Conservation (phyloP, 805 yeast genomes). For the Hanseniaspora occidentalis region DNA sequence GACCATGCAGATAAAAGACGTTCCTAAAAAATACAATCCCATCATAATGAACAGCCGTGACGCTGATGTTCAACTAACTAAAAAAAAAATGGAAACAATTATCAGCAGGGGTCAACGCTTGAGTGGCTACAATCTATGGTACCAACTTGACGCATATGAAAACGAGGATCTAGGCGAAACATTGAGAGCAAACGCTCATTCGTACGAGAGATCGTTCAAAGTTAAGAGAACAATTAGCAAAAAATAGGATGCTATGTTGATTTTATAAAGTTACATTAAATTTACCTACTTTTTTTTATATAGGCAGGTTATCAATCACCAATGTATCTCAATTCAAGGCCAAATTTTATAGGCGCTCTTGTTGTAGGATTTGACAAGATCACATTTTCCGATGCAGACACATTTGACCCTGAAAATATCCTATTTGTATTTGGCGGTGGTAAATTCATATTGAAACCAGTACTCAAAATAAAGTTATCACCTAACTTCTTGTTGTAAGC, state of each 20-base stretch:
- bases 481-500: slow-evolving; percentile 14
- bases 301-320: neutral
- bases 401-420: too few relatives aligned
- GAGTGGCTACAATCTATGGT: slow-evolving; percentile 63
- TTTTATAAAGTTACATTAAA: neutral
- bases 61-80: slow-evolving; percentile 38
- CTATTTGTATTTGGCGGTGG: too few relatives aligned
- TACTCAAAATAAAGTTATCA: slow-evolving; percentile 5
- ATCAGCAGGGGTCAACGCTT: slow-evolving; percentile 48
- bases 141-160: slow-evolving; percentile 62
- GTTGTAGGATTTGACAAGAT: too few relatives aligned
- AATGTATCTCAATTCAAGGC: slow-evolving; percentile 22
- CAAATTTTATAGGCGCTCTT: slow-evolving; percentile 15
- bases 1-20: slow-evolving; percentile 50
- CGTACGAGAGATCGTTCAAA: slow-evolving; percentile 36
- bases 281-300: neutral
- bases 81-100: slow-evolving; percentile 46
- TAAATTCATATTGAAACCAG: slow-evolving; percentile 5
- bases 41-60: slow-evolving; percentile 55
- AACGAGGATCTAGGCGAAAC: slow-evolving; percentile 58
- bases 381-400: neutral
- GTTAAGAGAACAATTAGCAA: slow-evolving; percentile 22
- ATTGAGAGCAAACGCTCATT: slow-evolving; percentile 42
- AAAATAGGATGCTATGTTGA: neutral
- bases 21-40: slow-evolving; percentile 54